Evolutionary conservation across 164 flowering plant genomes (phyloP), one percentile per base, ranked within the genome.

Genomic region (Nymphaea thermarum): DNA sequence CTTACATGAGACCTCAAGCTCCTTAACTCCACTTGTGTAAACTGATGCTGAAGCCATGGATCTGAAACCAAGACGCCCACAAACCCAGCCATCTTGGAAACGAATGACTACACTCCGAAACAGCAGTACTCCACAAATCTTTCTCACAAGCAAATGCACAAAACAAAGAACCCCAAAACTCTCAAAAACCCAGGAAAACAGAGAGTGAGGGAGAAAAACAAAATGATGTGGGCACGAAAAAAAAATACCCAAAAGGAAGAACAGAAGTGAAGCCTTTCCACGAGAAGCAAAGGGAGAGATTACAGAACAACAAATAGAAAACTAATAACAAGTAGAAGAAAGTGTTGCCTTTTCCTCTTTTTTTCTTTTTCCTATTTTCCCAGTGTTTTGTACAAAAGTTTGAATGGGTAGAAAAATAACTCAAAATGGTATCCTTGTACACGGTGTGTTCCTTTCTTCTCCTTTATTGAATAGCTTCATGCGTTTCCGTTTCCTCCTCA

Each of bases 31-130:
- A 84, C 97, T 67, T 91, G 97, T 8, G 97, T 91, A 85, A 88
- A 91, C 84, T 91, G 93, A 72, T 87, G 87, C 67, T 91, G 97
- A 4, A 91, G 87, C 90, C 88, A 89, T 81, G 93, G 93, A 87
- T 91, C 97, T 47, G 97, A 91, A 3, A 88, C 90, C 63, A 88
- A 71, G 59, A 91, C 77, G 3, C 97, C 97, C 3, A 85, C 80
- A 72, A 83, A 88, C 7, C 86, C 88, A 5, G 90, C 81, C 91
- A 87, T 87, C 42, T 44, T 44, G 25, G 18, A n/a, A 44, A 60
- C 14, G 11, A 10, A 41, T 12, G 43, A 44, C 8, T 8, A 51
- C 12, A 10, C 14, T 51, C 14, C 57, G 3, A 51, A 51, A 51
- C 8, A 8, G 14, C 15, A 25, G 36, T 25, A 25, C 36, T 25